Percentiles rank a stretch among this genome's conserved stretches.
phyloP scores from a whole-genome alignment of 2,329 filamentous ascomycete species.

The Paraphoma sp. region DNA sequence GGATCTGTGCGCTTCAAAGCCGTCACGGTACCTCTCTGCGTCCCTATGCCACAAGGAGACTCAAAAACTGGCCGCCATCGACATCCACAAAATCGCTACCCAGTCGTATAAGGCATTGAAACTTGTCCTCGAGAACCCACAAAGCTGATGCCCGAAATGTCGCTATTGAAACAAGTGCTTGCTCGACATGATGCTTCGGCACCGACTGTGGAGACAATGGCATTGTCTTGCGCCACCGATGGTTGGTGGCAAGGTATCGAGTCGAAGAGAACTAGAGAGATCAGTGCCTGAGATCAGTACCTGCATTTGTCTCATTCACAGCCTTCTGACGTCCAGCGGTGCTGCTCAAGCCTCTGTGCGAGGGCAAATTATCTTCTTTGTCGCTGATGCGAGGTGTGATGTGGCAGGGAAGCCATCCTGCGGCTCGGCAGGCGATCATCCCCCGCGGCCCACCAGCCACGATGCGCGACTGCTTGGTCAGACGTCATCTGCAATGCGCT shows the following conservation, averaged over 20 bases:
- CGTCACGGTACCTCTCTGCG: not conserved
- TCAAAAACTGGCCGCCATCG: not conserved
- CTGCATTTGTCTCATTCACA: not conserved
- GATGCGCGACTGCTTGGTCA: constrained; percentile 9
- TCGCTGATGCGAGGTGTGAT: not conserved
- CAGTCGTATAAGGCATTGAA: too few species aligned
- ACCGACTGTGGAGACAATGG: too few species aligned
- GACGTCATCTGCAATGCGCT: constrained; percentile 23
- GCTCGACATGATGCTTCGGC: too few species aligned
- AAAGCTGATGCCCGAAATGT: too few species aligned
- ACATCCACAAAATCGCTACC: not conserved
- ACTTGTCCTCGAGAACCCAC: too few species aligned
- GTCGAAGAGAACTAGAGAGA: not conserved
- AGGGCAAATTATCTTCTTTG: not conserved
- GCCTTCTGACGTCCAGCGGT: not conserved
- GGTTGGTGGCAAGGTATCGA: not conserved
- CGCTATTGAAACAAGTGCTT: too few species aligned
- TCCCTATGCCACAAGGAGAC: not conserved
- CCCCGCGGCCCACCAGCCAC: constrained; percentile 10
- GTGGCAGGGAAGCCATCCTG: constrained; percentile 4
- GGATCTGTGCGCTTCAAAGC: not conserved
- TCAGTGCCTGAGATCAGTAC: not conserved
- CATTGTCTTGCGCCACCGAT: not conserved
- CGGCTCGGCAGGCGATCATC: constrained; percentile 18
- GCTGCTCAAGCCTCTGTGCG: not conserved